A percentile compares a stretch with the other conserved stretches of the same genome.
phyloP scores from a whole-genome alignment of 208 protist genomes.

The Acanthamoeba quina region DNA sequence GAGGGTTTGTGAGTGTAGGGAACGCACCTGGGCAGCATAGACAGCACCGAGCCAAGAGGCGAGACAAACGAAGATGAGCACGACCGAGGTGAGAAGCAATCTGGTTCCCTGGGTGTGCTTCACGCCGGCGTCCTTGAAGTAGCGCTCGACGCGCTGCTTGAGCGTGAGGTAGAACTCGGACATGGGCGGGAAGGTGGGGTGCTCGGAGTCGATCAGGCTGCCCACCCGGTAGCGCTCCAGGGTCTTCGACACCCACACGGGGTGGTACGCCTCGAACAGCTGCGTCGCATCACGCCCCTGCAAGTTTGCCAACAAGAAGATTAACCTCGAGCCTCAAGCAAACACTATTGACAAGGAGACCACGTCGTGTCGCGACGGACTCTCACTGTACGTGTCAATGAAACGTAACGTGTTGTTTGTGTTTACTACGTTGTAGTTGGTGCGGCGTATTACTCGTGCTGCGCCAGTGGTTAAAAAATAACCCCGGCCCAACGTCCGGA shows the following conservation, averaged over 20 bases:
- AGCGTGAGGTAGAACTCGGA: slow-evolving; percentile 71
- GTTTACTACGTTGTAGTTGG: neutral
- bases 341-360: too few relatives aligned
- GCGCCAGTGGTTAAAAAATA: neutral
- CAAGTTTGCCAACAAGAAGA: neutral
- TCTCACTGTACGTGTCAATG: neutral
- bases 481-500: neutral
- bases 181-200: slow-evolving; percentile 56
- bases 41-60: slow-evolving; percentile 11
- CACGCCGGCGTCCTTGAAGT: slow-evolving; percentile 50
- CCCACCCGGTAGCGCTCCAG: slow-evolving; percentile 64
- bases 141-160: slow-evolving; percentile 60
- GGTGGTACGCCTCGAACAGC: slow-evolving; percentile 69
- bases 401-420: neutral
- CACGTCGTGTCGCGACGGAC: too few relatives aligned
- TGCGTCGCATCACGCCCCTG: slow-evolving; percentile 72
- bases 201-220: slow-evolving; percentile 41
- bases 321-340: neutral
- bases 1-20: too few relatives aligned
- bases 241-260: slow-evolving; percentile 62
- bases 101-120: slow-evolving; percentile 38
- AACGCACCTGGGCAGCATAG: neutral
- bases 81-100: slow-evolving; percentile 23
- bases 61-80: slow-evolving; percentile 14
- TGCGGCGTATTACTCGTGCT: neutral